A percentile compares a stretch with the other conserved stretches of the same genome.
phyloP scores from a whole-genome alignment of 1,284 basidiomycete species.

The Quambalaria eucalypti region DNA sequence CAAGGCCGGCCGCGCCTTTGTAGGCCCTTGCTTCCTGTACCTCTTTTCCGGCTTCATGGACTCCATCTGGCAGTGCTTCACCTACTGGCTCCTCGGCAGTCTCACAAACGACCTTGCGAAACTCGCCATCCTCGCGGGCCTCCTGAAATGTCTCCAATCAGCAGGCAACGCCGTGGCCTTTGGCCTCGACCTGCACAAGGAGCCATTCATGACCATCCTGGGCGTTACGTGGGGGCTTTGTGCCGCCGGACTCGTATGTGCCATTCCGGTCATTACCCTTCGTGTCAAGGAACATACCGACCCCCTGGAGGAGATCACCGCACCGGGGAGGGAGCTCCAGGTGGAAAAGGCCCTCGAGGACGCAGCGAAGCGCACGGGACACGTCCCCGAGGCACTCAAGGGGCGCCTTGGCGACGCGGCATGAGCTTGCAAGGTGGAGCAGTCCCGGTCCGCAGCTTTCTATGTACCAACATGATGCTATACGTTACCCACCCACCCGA shows the following conservation, averaged over 20 bases:
- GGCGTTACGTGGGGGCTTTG: slow-evolving; percentile 34
- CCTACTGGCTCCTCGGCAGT: slow-evolving; percentile 34
- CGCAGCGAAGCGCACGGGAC: slow-evolving; percentile 1
- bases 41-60: slow-evolving; percentile 33
- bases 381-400: not conserved
- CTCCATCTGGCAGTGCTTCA: slow-evolving; percentile 22
- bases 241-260: slow-evolving; percentile 25
- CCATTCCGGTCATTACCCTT: slow-evolving; percentile 23
- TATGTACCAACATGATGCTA: too few species aligned
- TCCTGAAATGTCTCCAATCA: slow-evolving; percentile 36
- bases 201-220: slow-evolving; percentile 31
- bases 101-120: slow-evolving; percentile 35
- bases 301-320: slow-evolving; percentile 22
- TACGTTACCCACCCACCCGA: too few species aligned
- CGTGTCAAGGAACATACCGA: slow-evolving; percentile 28
- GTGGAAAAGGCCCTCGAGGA: slow-evolving; percentile 13
- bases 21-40: slow-evolving; percentile 30
- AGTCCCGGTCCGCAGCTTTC: too few species aligned
- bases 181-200: slow-evolving; percentile 23
- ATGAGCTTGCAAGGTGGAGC: too few species aligned
- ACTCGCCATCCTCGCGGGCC: slow-evolving; percentile 32
- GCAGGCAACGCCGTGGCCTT: slow-evolving; percentile 31
- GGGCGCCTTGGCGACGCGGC: not conserved
- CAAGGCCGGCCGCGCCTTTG: slow-evolving; percentile 9
- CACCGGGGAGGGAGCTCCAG: slow-evolving; percentile 21